A percentile compares a stretch with the other conserved stretches of the same genome.
Evolutionary conservation across 108 stramenopile genomes (phyloP).

Genomic region (Ochromonas danica): DNA sequence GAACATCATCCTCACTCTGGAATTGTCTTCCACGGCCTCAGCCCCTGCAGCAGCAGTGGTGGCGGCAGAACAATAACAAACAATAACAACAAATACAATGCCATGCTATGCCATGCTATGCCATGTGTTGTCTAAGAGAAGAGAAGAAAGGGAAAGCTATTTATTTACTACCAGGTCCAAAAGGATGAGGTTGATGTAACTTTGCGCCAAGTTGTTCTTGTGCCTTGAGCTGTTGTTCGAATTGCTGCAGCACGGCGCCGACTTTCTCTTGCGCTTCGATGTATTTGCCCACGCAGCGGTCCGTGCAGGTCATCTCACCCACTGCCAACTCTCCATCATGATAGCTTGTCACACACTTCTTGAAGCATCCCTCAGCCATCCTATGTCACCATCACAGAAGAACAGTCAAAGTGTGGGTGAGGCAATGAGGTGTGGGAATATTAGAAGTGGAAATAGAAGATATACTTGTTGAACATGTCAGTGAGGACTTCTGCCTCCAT

Average conservation of each 20-base stretch:
- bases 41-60: too few relatives aligned
- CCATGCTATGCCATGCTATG: too few relatives aligned
- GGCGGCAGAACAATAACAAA: too few relatives aligned
- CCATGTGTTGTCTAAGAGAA: too few relatives aligned
- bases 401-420: neutral
- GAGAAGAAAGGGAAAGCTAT: too few relatives aligned
- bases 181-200: neutral
- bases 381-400: conserved; percentile 35
- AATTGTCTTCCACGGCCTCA: too few relatives aligned
- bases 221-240: neutral
- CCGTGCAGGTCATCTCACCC: conserved; percentile 91
- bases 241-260: conserved; percentile 34
- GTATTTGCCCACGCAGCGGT: conserved; percentile 91
- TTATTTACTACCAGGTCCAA: too few relatives aligned
- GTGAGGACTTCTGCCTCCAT: conserved; percentile 97
- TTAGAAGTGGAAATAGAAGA: neutral
- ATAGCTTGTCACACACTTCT: conserved; percentile 83
- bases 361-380: conserved; percentile 79
- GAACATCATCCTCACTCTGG: too few relatives aligned
- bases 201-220: conserved; percentile 22
- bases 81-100: too few relatives aligned
- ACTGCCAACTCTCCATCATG: conserved; percentile 80
- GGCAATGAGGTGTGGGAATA: neutral
- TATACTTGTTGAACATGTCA: conserved; percentile 76
- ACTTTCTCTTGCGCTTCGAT: conserved; percentile 69